These are phyloP conservation scores for Talaromyces trachyspermus DNA, from an alignment of 495 filamentous ascomycete species.

Conservation along the genomic window DNA sequence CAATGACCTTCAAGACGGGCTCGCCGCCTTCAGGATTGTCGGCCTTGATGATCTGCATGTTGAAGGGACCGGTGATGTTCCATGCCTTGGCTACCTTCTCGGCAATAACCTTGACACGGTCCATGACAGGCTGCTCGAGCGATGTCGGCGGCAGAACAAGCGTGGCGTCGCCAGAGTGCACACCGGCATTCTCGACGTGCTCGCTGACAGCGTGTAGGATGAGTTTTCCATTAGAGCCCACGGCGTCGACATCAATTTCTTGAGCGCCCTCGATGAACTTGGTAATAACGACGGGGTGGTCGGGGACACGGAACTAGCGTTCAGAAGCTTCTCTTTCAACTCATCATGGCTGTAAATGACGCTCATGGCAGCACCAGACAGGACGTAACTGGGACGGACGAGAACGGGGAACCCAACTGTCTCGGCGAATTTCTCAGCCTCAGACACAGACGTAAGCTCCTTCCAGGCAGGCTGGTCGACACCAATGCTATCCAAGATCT, in stretches of 20 bases:
- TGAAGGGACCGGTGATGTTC: slow-evolving; percentile 96
- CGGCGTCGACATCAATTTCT: slow-evolving; percentile 96
- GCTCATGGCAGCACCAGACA: slow-evolving; percentile 96
- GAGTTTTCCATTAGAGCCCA: slow-evolving; percentile 78
- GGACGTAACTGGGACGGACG: slow-evolving; percentile 89
- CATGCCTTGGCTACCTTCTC: slow-evolving; percentile 94
- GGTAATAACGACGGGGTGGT: slow-evolving; percentile 96
- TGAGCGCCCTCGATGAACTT: slow-evolving; percentile 97
- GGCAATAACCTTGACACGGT: slow-evolving; percentile 86
- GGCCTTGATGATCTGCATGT: slow-evolving; percentile 99
- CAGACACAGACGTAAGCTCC: slow-evolving; percentile 83
- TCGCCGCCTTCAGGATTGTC: slow-evolving; percentile 55
- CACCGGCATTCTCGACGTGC: slow-evolving; percentile 93
- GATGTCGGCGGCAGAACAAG: slow-evolving; percentile 80
- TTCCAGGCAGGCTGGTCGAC: slow-evolving; percentile 98
- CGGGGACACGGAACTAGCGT: slow-evolving; percentile 88
- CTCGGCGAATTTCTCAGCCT: slow-evolving; percentile 77
- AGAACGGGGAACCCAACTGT: slow-evolving; percentile 86
- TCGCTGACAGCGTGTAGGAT: slow-evolving; percentile 91
- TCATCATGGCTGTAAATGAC: slow-evolving; percentile 86
- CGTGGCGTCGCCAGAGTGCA: slow-evolving; percentile 93
- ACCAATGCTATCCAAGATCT: slow-evolving; percentile 90
- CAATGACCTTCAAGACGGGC: slow-evolving; percentile 84
- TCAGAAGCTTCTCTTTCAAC: slow-evolving; percentile 79
- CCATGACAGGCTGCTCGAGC: slow-evolving; percentile 68